Conservation (phyloP, 768 basidiomycete genomes). For the Tylopilus felleus region DNA sequence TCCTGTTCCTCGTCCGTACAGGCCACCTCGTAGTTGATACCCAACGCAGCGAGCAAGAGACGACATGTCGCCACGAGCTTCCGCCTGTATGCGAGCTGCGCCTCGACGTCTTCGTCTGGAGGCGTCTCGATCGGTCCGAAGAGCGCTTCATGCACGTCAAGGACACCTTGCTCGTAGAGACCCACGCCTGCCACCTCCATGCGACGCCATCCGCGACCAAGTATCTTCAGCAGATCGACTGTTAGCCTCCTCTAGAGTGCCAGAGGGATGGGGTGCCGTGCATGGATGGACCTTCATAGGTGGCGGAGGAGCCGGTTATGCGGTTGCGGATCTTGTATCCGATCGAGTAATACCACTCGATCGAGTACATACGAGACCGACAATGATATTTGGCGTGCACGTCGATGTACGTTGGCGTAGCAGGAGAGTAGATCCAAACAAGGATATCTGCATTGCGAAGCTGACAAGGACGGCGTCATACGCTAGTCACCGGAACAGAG, state of each 20-base stretch:
- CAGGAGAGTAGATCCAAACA: constrained; percentile 7
- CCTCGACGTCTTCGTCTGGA: neutral
- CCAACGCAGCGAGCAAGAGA: constrained; percentile 8
- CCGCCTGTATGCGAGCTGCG: neutral
- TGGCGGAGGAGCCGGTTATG: no score
- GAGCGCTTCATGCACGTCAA: constrained; percentile 3
- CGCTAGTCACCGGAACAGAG: neutral
- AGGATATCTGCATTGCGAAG: neutral
- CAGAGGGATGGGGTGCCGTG: neutral
- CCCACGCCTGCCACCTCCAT: neutral
- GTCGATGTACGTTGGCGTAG: constrained; percentile 10
- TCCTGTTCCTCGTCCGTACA: constrained; percentile 9
- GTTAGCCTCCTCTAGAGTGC: constrained; percentile 8
- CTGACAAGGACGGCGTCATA: neutral
- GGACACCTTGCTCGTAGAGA: constrained; percentile 1
- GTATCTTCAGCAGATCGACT: constrained; percentile 9
- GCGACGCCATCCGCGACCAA: neutral
- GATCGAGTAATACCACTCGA: constrained; percentile 10
- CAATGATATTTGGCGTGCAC: constrained; percentile 9
- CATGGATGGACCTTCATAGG: no score
- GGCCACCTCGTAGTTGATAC: constrained; percentile 5
- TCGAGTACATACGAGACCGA: neutral
- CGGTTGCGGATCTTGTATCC: constrained; percentile 1
- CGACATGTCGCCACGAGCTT: constrained; percentile 5
- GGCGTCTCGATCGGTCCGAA: constrained; percentile 4